Base-by-base conservation (phyloP, 345 rosid species). In the Raphanus sativus region DNA sequence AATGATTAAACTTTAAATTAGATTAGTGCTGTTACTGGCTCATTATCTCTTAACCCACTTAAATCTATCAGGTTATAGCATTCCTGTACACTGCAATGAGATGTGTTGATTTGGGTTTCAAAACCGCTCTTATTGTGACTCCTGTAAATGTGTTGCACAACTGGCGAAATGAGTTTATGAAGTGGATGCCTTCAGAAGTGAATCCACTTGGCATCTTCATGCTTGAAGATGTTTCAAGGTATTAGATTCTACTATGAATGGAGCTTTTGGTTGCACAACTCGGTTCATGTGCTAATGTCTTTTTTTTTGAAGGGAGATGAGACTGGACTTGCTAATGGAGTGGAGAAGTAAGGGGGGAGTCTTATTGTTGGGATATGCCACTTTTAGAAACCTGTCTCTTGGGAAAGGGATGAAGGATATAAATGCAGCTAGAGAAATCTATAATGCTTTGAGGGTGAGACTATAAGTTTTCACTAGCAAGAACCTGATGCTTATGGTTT, bases 111-210 rank as follows among this genome's bases (percentile, higher is more conserved):
- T 84, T 95, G 87, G 98, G 98, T 64, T 84, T 95, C 30, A 89
- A 87, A 87, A 89, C 94, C 76, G 92, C 87, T 33, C 96, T 95
- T 74, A 92, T 92, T 40, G 99, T 95, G 71, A 87, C 92, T 24
- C 99, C 98, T 76, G 99, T 95, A 69, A 95, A 95, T 83, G 99
- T 95, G 85, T 89, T 95, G 83, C 98, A 95, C 81, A 95, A 95
- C 80, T 95, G 99, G 99, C 86, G 93, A 66, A 85, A 83, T 82
- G 99, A 95, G 82, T 95, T 95, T 81, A 70, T 77, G 80, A 95
- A 95, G 86, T 95, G 99, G 99, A 89, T 71, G 69, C 99, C 99
- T 74, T 85, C 87, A 67, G 99, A 95, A 85, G 85, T 86, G 26
- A 92, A 95, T 82, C 87, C 91, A 24, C 88, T 95, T 68, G 92